Percentiles rank a stretch among this genome's conserved stretches.
Conservation (phyloP, 306 rosid genomes). For the Phaseolus lunatus region DNA sequence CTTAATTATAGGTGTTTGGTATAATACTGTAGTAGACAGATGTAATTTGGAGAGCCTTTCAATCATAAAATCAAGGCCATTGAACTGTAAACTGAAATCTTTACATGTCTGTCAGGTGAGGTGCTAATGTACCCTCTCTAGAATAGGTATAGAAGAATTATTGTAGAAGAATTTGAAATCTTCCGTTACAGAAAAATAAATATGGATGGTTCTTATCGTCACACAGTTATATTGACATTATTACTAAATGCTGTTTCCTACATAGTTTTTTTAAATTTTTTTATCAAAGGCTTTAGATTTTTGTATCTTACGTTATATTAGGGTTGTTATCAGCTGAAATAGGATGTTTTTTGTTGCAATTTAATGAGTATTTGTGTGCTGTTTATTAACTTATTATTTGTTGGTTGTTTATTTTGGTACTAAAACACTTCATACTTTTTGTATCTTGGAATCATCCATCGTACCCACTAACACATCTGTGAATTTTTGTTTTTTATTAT, state of each 20-base stretch:
- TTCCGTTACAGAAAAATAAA: conserved; percentile 12
- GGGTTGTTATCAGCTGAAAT: conserved; percentile 29
- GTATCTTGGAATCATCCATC: conserved; percentile 6
- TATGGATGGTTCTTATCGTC: conserved; percentile 31
- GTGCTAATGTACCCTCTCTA: conserved; percentile 1
- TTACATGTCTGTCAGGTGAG: not conserved
- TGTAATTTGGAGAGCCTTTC: conserved; percentile 18
- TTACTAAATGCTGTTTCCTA: conserved; percentile 16
- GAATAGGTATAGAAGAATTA: conserved; percentile 1
- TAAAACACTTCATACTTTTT: conserved; percentile 14
- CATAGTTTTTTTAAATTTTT: not conserved
- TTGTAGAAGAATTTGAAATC: conserved; percentile 36
- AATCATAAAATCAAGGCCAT: not conserved
- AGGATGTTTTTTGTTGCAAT: conserved; percentile 10
- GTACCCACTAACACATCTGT: conserved; percentile 4
- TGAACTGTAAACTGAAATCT: not conserved
- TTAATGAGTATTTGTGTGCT: conserved; percentile 21
- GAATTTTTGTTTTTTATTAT: conserved; percentile 11
- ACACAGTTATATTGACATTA: conserved; percentile 15
- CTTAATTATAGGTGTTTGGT: conserved; percentile 22
- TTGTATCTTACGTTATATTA: conserved; percentile 24
- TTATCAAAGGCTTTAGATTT: conserved; percentile 21
- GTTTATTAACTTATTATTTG: conserved; percentile 28
- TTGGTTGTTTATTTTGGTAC: conserved; percentile 17
- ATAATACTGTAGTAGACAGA: conserved; percentile 20